Evolutionary conservation across 2,329 filamentous ascomycete species (phyloP), one percentile per base, ranked within the genome.

Genomic region (Bipolaris zeicola): DNA sequence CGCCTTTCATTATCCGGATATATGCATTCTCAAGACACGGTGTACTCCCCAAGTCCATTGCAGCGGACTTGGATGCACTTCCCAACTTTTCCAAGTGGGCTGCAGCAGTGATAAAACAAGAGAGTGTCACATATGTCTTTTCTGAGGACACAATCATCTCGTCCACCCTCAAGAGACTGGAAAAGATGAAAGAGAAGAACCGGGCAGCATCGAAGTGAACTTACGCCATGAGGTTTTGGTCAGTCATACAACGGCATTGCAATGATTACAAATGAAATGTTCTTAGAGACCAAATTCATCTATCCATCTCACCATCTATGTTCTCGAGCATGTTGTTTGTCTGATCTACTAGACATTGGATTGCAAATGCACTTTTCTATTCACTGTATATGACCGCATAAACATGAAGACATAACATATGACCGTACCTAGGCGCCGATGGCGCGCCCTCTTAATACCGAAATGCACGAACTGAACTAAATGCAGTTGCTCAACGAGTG

Each of bases 81-180:
- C 89, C 89, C 1, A 84, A 83, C 54, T 91, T 90, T 71, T 82
- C 81, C 68, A 85, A 83, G 61, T 93, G 90, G 89, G 85, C 84
- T 0, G 77, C 85, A 56, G 83, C 81, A 1, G 83, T 89, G 2
- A 74, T 82, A 5, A 78, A 79, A 56, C 83, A 90, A 54, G 84
- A 87, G 14, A 92, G 87, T 63, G 89, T 94, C 14, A 85, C 80
- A 6, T 73, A 71, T 33, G 69, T 75, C 37, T 76, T 65, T 65
- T 57, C 76, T 36, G 74, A 75, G 57, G 64, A 69, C 41, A 43
- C 18, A 1, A 52, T 66, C 2, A n/a, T 76, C 14, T 22, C 52
- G 8, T 55, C 42, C 3, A 71, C 61, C 8, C 57, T 52, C 41
- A 63, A 63, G 54, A 70, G 50, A 50, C 52, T 76, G 18, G 68